Percentiles rank a stretch among this genome's conserved stretches.
Evolutionary conservation across 1,284 basidiomycete genomes (phyloP).

Genomic region (Microbotryum scabiosae): DNA sequence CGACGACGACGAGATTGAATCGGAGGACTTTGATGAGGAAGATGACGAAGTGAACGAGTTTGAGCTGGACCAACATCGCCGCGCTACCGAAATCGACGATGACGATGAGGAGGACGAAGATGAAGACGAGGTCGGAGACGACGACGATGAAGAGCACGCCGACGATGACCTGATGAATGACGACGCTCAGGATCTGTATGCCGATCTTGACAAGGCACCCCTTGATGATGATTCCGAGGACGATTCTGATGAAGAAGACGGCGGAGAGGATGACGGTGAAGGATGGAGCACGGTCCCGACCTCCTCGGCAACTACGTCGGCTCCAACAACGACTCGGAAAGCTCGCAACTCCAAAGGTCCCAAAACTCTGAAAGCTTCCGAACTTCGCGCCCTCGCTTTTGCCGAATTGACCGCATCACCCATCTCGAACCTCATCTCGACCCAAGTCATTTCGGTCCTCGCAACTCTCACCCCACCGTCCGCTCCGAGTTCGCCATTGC

Average conservation of each 20-base stretch:
- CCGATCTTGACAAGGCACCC: slow-evolving; percentile 27
- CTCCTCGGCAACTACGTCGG: slow-evolving; percentile 39
- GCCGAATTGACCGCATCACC: slow-evolving; percentile 31
- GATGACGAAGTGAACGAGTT: slow-evolving; percentile 37
- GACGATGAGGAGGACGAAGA: too few relatives aligned
- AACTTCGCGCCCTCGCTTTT: slow-evolving; percentile 32
- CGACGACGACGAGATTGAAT: slow-evolving; percentile 16
- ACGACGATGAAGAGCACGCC: slow-evolving; percentile 29
- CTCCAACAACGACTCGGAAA: slow-evolving; percentile 5
- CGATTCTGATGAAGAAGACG: slow-evolving; percentile 6
- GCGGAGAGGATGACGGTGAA: slow-evolving; percentile 4
- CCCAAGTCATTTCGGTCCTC: slow-evolving; percentile 39
- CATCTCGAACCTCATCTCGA: slow-evolving; percentile 27
- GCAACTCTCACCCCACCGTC: slow-evolving; percentile 50
- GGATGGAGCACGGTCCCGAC: slow-evolving; percentile 36
- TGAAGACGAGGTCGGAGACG: background rate
- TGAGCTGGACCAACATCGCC: slow-evolving; percentile 35
- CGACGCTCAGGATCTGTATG: slow-evolving; percentile 28
- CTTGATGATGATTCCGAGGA: slow-evolving; percentile 35
- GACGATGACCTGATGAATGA: slow-evolving; percentile 30
- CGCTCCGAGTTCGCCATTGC: slow-evolving; percentile 52
- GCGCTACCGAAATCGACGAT: too few relatives aligned
- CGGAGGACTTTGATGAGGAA: slow-evolving; percentile 31
- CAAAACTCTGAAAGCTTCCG: slow-evolving; percentile 27
- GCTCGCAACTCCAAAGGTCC: slow-evolving; percentile 25